Conservation (phyloP, 2,329 filamentous ascomycete genomes). For the Aspergillus uvarum region DNA sequence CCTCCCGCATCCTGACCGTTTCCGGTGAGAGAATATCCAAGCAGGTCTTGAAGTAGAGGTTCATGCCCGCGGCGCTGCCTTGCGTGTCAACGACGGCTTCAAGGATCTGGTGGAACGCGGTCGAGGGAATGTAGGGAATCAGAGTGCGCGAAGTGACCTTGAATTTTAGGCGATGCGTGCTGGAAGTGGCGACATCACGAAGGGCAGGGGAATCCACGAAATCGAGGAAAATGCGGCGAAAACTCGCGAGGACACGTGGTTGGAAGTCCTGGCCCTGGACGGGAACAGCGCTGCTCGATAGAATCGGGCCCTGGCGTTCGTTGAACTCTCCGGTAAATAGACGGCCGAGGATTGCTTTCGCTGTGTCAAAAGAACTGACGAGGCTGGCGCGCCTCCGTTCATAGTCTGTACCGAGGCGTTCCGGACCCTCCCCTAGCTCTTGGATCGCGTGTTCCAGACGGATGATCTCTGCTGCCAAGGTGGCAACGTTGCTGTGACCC, state of each 20-base stretch:
- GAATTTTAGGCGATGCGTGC: slow-evolving; percentile 17
- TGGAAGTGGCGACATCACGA: slow-evolving; percentile 25
- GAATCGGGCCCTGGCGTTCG: slow-evolving; percentile 5
- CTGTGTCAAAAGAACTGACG: slow-evolving; percentile 22
- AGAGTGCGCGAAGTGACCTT: slow-evolving; percentile 17
- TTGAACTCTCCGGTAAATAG: slow-evolving; percentile 39
- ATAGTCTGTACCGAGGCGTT: background rate
- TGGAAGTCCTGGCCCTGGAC: slow-evolving; percentile 27
- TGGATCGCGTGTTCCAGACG: slow-evolving; percentile 31
- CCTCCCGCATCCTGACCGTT: slow-evolving; percentile 24
- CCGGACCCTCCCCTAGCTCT: background rate
- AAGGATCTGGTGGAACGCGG: slow-evolving; percentile 55
- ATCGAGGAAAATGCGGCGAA: slow-evolving; percentile 32
- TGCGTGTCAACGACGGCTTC: slow-evolving; percentile 53
- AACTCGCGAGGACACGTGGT: slow-evolving; percentile 28
- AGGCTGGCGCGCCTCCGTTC: background rate
- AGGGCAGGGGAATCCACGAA: slow-evolving; percentile 32
- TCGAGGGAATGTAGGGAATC: slow-evolving; percentile 32
- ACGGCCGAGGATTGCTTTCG: slow-evolving; percentile 34
- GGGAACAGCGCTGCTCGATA: slow-evolving; percentile 7
- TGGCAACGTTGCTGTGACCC: slow-evolving; percentile 38
- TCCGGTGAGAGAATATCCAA: slow-evolving; percentile 26
- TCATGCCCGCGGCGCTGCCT: slow-evolving; percentile 49
- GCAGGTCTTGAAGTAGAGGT: slow-evolving; percentile 52
- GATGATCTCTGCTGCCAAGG: slow-evolving; percentile 43